These are phyloP conservation scores for Volvox reticuliferus DNA, from an alignment of 139 green algal species.

Conservation along the genomic window DNA sequence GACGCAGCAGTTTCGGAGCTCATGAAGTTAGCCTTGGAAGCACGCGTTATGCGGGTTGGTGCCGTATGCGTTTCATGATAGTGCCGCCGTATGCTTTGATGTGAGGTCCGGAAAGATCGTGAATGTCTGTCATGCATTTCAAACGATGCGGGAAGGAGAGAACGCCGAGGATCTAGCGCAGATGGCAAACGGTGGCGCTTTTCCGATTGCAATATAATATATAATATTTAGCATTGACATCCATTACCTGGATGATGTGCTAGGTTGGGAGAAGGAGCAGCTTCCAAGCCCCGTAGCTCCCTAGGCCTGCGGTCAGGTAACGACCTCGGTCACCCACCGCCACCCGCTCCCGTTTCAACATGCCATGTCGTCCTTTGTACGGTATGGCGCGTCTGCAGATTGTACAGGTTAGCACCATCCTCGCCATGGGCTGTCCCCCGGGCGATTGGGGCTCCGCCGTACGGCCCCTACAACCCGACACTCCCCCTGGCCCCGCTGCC, in stretches of 20 bases:
- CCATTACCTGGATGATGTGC: neutral
- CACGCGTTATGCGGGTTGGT: neutral
- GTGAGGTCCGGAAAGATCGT: neutral
- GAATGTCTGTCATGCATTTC: neutral
- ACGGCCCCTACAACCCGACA: conserved; percentile 10
- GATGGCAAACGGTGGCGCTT: neutral
- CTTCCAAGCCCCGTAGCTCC: too few relatives aligned
- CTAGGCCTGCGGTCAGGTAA: too few relatives aligned
- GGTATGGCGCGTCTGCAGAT: neutral
- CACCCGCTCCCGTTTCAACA: too few relatives aligned
- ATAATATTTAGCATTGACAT: too few relatives aligned
- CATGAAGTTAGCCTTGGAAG: neutral
- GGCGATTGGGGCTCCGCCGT: conserved; percentile 15
- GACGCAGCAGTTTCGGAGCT: neutral
- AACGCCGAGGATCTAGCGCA: neutral
- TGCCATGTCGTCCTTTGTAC: too few relatives aligned
- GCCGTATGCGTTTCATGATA: neutral
- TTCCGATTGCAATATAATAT: too few relatives aligned
- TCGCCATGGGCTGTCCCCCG: conserved; percentile 4
- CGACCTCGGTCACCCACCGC: too few relatives aligned
- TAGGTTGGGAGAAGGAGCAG: too few relatives aligned
- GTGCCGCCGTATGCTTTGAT: neutral
- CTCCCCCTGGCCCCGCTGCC: conserved; percentile 18
- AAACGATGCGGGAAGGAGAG: neutral
- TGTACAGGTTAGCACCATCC: conserved; percentile 21